Evolutionary conservation across 495 filamentous ascomycete species (phyloP).

Genomic region (Tuber calosporum): DNA sequence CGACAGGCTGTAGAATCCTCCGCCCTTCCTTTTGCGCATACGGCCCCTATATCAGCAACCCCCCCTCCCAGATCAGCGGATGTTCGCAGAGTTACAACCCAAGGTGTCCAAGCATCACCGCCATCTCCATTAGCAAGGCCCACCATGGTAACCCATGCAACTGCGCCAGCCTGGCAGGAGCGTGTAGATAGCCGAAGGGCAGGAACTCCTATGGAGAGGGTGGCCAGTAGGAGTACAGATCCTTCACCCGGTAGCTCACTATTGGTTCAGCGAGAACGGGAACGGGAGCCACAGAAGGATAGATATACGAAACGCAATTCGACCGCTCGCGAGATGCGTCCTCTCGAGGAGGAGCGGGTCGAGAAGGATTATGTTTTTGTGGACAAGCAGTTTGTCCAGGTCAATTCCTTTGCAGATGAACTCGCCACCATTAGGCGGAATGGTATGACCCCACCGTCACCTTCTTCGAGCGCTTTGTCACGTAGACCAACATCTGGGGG

Average conservation of each 20-base stretch:
- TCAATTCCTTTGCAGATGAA: conserved; percentile 95
- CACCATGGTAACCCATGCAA: conserved; percentile 45
- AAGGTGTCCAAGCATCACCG: conserved; percentile 20
- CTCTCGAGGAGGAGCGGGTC: conserved; percentile 31
- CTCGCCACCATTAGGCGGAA: conserved; percentile 65
- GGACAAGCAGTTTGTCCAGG: conserved; percentile 88
- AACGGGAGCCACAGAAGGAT: conserved; percentile 31
- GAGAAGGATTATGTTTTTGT: conserved; percentile 84
- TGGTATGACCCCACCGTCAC: conserved; percentile 45
- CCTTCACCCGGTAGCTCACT: conserved; percentile 47
- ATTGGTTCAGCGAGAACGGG: conserved; percentile 44
- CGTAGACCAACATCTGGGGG: conserved; percentile 46
- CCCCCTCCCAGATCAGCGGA: conserved; percentile 26
- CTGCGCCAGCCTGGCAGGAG: conserved; percentile 58
- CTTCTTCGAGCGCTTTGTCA: conserved; percentile 47
- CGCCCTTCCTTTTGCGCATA: conserved; percentile 28
- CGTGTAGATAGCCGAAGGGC: conserved; percentile 41
- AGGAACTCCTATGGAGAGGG: conserved; percentile 48
- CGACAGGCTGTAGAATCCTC: conserved; percentile 35
- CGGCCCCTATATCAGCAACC: conserved; percentile 23
- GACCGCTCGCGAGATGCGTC: conserved; percentile 30
- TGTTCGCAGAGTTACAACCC: conserved; percentile 28
- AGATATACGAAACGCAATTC: conserved; percentile 24
- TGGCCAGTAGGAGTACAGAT: conserved; percentile 33
- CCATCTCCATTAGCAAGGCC: conserved; percentile 39